Evolutionary conservation across 106 monocot species (phyloP), one percentile per base, ranked within the genome.

Genomic region (Hemerocallis citrina): DNA sequence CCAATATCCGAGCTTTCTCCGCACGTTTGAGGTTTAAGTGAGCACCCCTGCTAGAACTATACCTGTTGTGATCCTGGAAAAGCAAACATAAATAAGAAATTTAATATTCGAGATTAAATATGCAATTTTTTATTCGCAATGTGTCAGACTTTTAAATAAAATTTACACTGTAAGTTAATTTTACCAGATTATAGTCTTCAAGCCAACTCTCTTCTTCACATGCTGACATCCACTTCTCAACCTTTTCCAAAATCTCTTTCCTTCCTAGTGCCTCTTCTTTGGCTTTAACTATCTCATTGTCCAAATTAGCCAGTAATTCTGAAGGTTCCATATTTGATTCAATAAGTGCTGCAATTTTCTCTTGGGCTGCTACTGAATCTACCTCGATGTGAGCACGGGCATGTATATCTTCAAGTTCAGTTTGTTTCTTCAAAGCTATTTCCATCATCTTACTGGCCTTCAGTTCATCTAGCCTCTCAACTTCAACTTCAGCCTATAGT

Each of bases 131-230:
- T 7, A 31, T 32, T n/a, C n/a, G n/a, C n/a, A n/a, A n/a, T n/a
- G n/a, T n/a, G n/a, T n/a, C n/a, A n/a, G n/a, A n/a, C n/a, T n/a
- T n/a, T n/a, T n/a, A n/a, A n/a, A n/a, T n/a, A n/a, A n/a, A n/a
- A n/a, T n/a, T n/a, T n/a, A n/a, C n/a, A n/a, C n/a, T 46, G 6
- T 8, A 55, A 40, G 34, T 24, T 10, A 6, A 10, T 2, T 13
- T 34, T 82, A 86, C 95, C 81, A 86, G 67, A 64, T 81, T 96
- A 57, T 95, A 96, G 61, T 96, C 96, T 71, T 96, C 96, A 63
- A 96, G 87, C 96, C 96, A 96, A 77, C 96, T 96, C 55, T 96
- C 96, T 75, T 96, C 96, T 78, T 96, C 96, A 68, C 96, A 96
- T 40, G 91, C 81, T 15, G 91, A 96, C 96, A 96, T 96, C 96